Evolutionary conservation across 2,329 filamentous ascomycete genomes (phyloP).

Genomic region (Scedosporium boydii): DNA sequence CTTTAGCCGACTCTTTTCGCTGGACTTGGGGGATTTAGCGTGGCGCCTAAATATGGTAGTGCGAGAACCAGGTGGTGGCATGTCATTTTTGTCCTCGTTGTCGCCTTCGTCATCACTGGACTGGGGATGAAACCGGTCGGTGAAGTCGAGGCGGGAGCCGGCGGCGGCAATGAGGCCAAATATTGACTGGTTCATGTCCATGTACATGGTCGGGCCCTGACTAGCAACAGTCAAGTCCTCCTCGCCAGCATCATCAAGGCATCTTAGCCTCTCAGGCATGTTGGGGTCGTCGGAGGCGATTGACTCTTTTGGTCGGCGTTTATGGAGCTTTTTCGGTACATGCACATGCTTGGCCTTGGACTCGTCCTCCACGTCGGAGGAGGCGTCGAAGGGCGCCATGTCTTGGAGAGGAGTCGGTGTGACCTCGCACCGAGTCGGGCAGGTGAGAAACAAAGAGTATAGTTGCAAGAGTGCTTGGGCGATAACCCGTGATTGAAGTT

Average conservation of each 20-base stretch:
- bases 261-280: slow-evolving; percentile 43
- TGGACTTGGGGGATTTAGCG: slow-evolving; percentile 3
- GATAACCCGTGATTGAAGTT: background rate
- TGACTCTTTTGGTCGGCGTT: slow-evolving; percentile 1
- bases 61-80: slow-evolving; percentile 4
- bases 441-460: background rate
- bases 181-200: slow-evolving; percentile 88
- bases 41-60: slow-evolving; percentile 2
- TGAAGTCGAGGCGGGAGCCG: slow-evolving; percentile 73
- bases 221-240: slow-evolving; percentile 35
- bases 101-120: slow-evolving; percentile 75
- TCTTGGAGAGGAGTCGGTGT: background rate
- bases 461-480: background rate
- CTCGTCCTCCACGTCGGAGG: background rate
- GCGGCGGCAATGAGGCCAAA: slow-evolving; percentile 88
- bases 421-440: background rate
- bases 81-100: slow-evolving; percentile 17
- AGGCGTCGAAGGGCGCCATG: slow-evolving; percentile 1
- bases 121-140: slow-evolving; percentile 66
- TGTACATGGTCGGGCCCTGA: slow-evolving; percentile 39
- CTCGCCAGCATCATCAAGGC: slow-evolving; percentile 37
- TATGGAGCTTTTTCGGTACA: slow-evolving; percentile 4
- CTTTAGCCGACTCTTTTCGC: slow-evolving; percentile 29
- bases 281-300: slow-evolving; percentile 17
- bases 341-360: slow-evolving; percentile 3